These are phyloP conservation scores for Onygena corvina DNA, from an alignment of 2,329 filamentous ascomycete species.

Conservation along the genomic window DNA sequence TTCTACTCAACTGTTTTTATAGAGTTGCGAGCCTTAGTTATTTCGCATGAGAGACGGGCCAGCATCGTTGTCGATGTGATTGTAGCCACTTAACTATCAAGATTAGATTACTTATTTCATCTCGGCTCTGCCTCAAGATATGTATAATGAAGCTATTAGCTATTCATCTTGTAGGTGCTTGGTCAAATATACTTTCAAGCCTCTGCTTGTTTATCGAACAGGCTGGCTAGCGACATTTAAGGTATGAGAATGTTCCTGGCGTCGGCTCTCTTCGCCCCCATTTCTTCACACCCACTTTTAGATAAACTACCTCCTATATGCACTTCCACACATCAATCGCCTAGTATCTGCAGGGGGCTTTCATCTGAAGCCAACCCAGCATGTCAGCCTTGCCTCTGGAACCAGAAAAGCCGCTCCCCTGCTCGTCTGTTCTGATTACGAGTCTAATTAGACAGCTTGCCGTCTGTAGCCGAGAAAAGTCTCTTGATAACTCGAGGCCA, in stretches of 20 bases:
- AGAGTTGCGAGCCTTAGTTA: not conserved
- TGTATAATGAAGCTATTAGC: too few relatives aligned
- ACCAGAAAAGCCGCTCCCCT: not conserved
- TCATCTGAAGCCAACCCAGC: not conserved
- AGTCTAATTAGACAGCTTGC: not conserved
- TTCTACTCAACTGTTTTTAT: conserved; percentile 1
- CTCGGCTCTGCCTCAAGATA: too few relatives aligned
- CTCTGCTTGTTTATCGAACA: not conserved
- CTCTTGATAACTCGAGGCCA: not conserved
- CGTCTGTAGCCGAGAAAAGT: not conserved
- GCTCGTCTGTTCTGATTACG: conserved; percentile 5
- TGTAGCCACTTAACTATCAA: too few relatives aligned
- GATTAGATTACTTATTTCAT: too few relatives aligned
- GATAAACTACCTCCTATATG: too few relatives aligned
- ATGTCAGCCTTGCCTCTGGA: not conserved
- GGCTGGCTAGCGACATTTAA: not conserved
- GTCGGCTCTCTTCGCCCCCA: not conserved
- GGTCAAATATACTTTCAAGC: not conserved
- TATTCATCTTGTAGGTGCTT: too few relatives aligned
- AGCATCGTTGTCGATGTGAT: not conserved
- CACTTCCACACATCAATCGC: too few relatives aligned
- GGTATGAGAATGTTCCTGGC: not conserved
- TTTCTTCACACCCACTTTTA: not conserved
- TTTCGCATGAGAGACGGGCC: not conserved
- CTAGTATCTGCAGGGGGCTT: not conserved